Conservation (phyloP, 2,329 filamentous ascomycete genomes). For the Cladosporium oxysporum region DNA sequence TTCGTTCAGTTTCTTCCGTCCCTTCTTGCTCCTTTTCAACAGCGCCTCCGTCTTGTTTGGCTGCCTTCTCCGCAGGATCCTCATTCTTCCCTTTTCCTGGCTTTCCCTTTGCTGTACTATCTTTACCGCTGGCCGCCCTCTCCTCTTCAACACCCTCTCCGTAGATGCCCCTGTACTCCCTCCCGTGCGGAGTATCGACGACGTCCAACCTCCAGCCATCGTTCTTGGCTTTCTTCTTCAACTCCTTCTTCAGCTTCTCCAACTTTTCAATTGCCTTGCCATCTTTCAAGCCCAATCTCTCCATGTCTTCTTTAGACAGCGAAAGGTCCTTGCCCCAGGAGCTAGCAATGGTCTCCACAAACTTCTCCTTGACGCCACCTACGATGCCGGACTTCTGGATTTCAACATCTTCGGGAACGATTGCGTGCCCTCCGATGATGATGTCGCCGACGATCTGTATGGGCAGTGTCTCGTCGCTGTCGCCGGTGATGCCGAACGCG, state of each 20-base stretch:
- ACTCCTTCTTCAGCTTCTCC: conserved; percentile 66
- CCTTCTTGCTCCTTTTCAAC: conserved; percentile 39
- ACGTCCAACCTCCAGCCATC: conserved; percentile 80
- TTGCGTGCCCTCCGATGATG: conserved; percentile 57
- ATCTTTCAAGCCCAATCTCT: conserved; percentile 64
- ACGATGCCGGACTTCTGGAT: conserved; percentile 56
- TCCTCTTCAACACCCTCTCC: conserved; percentile 64
- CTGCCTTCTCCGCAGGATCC: conserved; percentile 46
- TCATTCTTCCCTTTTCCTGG: conserved; percentile 47
- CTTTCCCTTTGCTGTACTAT: conserved; percentile 25
- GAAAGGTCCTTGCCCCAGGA: conserved; percentile 55
- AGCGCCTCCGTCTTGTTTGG: conserved; percentile 30
- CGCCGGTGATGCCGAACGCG: conserved; percentile 24
- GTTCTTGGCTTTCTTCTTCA: conserved; percentile 69
- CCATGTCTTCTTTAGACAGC: conserved; percentile 46
- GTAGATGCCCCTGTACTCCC: conserved; percentile 71
- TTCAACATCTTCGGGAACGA: conserved; percentile 57
- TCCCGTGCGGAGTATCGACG: conserved; percentile 65
- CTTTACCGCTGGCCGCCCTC: conserved; percentile 32
- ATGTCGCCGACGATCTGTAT: conserved; percentile 55
- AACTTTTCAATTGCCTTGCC: conserved; percentile 62
- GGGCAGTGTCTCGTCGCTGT: not conserved
- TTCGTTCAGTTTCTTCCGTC: conserved; percentile 23
- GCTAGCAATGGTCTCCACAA: conserved; percentile 54
- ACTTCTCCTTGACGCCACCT: conserved; percentile 53